phyloP scores from a whole-genome alignment of 2,329 filamentous ascomycete genomes.

The Seiridium unicorne region DNA sequence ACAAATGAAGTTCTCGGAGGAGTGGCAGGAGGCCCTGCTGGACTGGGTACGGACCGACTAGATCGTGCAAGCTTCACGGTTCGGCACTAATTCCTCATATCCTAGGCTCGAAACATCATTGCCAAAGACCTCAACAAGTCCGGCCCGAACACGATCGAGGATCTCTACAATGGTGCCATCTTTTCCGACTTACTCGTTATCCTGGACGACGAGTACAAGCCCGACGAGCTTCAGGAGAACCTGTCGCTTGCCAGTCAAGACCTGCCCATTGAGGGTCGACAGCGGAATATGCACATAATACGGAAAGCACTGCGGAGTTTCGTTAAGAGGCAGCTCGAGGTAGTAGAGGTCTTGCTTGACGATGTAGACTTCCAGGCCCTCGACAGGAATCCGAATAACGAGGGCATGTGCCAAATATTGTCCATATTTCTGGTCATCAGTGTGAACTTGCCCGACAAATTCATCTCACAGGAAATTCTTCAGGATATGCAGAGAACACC shows the following conservation, averaged over 20 bases:
- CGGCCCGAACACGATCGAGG: slow-evolving; percentile 46
- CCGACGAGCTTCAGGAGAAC: slow-evolving; percentile 49
- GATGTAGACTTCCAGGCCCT: slow-evolving; percentile 57
- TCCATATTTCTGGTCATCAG: slow-evolving; percentile 64
- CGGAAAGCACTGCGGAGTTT: slow-evolving; percentile 55
- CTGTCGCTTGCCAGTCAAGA: slow-evolving; percentile 35
- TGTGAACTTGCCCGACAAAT: slow-evolving; percentile 54
- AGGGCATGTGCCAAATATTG: slow-evolving; percentile 57
- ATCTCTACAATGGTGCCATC: slow-evolving; percentile 51
- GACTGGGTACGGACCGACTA: slow-evolving; percentile 7
- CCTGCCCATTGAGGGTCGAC: slow-evolving; percentile 39
- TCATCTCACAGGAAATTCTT: slow-evolving; percentile 49
- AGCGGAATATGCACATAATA: slow-evolving; percentile 51
- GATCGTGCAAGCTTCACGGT: slow-evolving; percentile 17
- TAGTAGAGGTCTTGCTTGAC: slow-evolving; percentile 50
- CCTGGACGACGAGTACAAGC: slow-evolving; percentile 56
- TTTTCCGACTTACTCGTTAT: slow-evolving; percentile 57
- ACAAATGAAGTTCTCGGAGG: slow-evolving; percentile 9
- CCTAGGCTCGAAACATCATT: slow-evolving; percentile 27
- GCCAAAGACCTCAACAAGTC: slow-evolving; percentile 17
- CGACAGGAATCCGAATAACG: slow-evolving; percentile 53
- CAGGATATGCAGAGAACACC: slow-evolving; percentile 37
- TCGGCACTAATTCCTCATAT: not conserved
- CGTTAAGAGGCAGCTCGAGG: slow-evolving; percentile 50
- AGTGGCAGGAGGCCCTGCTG: slow-evolving; percentile 12